Conservation (phyloP, 164 flowering plant genomes). For the Annona squamosa region DNA sequence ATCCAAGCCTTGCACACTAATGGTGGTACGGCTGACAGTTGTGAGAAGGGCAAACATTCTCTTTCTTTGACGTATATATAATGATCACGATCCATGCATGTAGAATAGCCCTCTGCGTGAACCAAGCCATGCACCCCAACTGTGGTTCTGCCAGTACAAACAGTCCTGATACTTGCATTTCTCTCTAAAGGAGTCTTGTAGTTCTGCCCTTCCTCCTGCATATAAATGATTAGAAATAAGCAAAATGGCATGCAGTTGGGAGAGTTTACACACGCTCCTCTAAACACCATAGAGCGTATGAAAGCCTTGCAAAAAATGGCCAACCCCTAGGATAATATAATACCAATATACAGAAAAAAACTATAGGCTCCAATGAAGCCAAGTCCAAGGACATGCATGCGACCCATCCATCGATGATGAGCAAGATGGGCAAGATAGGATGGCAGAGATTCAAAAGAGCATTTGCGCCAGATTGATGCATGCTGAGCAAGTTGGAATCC, state of each 20-base stretch:
- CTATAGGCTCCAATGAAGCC: too few relatives aligned
- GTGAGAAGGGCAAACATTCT: too few relatives aligned
- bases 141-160: constrained; percentile 9
- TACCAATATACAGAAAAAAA: too few relatives aligned
- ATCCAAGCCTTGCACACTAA: too few relatives aligned
- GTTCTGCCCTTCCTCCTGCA: constrained; percentile 12
- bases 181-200: constrained; percentile 1
- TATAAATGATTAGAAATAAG: neutral
- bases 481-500: neutral
- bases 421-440: too few relatives aligned
- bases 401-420: too few relatives aligned
- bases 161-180: constrained; percentile 8
- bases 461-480: neutral
- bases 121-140: constrained; percentile 69
- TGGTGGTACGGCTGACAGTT: too few relatives aligned
- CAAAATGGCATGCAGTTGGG: neutral
- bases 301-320: too few relatives aligned
- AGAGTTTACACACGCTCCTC: too few relatives aligned
- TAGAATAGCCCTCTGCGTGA: constrained; percentile 49
- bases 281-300: neutral
- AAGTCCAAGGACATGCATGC: too few relatives aligned
- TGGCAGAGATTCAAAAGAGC: neutral
- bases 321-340: too few relatives aligned
- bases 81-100: constrained; percentile 28
- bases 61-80: too few relatives aligned